phyloP scores from a whole-genome alignment of 108 stramenopile genomes.

The Fragilaria radians region DNA sequence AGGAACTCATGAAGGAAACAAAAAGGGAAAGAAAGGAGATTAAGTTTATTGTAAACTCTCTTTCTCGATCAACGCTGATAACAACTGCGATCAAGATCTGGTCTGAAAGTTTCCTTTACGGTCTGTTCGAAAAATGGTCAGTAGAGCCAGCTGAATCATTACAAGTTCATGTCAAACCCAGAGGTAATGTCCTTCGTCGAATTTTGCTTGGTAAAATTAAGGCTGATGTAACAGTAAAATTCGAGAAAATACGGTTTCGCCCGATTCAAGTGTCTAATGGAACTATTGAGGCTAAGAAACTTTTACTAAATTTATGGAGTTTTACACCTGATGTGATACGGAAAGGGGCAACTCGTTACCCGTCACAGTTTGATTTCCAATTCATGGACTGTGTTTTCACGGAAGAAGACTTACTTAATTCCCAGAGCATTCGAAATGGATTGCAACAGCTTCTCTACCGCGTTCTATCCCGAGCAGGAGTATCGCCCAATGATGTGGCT shows the following conservation, averaged over 20 bases:
- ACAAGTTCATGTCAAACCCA: neutral
- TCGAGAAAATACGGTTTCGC: neutral
- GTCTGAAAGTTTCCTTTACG: neutral
- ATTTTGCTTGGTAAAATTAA: neutral
- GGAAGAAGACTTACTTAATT: conserved; percentile 28
- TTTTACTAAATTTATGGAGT: neutral
- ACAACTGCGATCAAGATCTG: neutral
- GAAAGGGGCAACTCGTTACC: conserved; percentile 10
- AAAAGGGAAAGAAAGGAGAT: no score
- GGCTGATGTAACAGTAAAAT: neutral
- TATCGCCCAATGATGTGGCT: conserved; percentile 1
- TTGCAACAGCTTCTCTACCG: conserved; percentile 18
- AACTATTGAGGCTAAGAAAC: neutral
- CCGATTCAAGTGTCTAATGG: neutral
- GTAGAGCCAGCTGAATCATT: neutral
- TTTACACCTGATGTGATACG: neutral
- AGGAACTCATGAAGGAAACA: no score
- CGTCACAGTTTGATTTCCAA: conserved; percentile 33
- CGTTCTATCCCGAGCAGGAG: conserved; percentile 8
- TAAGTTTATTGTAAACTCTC: no score
- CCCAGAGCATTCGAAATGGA: conserved; percentile 33
- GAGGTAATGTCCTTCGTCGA: neutral
- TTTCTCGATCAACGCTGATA: neutral
- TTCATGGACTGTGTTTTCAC: conserved; percentile 26
- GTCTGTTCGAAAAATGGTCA: neutral